phyloP scores from a whole-genome alignment of 495 filamentous ascomycete species.

The Xylaria palmicola region DNA sequence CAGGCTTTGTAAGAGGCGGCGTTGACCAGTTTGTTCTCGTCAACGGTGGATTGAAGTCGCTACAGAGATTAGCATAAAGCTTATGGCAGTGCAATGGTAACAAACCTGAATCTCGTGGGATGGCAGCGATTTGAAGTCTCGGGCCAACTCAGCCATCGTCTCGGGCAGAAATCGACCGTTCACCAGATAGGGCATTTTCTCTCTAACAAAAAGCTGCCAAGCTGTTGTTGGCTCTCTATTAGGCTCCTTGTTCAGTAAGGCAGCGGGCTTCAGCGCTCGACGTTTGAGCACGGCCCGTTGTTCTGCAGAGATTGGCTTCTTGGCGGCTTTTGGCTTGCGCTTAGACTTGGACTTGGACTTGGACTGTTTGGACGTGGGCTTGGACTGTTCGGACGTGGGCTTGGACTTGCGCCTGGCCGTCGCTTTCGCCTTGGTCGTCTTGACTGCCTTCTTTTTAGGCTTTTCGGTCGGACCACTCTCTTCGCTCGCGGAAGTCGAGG shows the following conservation, averaged over 20 bases:
- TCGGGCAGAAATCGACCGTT: neutral
- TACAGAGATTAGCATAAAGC: conserved; percentile 19
- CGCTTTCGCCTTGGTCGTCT: conserved; percentile 21
- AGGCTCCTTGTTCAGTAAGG: conserved; percentile 30
- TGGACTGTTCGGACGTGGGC: conserved; percentile 16
- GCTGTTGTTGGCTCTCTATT: neutral
- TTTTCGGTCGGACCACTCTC: conserved; percentile 28
- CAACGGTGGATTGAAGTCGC: conserved; percentile 16
- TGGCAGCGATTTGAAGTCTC: conserved; percentile 29
- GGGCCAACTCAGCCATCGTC: conserved; percentile 6
- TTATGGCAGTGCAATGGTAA: no score
- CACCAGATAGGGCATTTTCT: conserved; percentile 10
- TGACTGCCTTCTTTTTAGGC: conserved; percentile 9
- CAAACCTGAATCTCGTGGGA: conserved; percentile 32
- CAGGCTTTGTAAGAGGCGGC: conserved; percentile 52
- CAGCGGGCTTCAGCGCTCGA: conserved; percentile 24
- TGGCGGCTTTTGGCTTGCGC: conserved; percentile 9
- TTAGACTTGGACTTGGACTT: conserved; percentile 12
- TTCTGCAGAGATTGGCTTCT: conserved; percentile 21
- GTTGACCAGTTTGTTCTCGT: conserved; percentile 23
- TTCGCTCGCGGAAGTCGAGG: conserved; percentile 13
- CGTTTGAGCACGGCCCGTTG: conserved; percentile 20
- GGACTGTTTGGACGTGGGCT: neutral
- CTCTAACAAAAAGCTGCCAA: conserved; percentile 25
- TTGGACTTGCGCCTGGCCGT: conserved; percentile 16